Conservation (phyloP, 345 rosid genomes). For the Citrus maxima region DNA sequence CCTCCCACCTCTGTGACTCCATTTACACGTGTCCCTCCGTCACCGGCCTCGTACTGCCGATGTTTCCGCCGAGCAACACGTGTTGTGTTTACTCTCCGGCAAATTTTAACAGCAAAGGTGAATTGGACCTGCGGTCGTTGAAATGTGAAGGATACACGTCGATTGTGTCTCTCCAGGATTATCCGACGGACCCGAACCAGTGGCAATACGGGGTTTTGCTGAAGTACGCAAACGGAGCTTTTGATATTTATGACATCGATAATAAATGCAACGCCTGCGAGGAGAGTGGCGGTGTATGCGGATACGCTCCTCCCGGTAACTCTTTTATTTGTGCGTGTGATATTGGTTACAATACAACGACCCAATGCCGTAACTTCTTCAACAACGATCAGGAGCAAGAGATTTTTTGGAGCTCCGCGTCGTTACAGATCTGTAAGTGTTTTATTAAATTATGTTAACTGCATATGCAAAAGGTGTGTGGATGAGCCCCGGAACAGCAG, state of each 20-base stretch:
- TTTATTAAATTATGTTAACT: background rate
- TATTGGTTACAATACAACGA: constrained; percentile 29
- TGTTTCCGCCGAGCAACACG: constrained; percentile 37
- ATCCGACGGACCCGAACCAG: constrained; percentile 36
- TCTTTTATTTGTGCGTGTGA: constrained; percentile 39
- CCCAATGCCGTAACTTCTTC: constrained; percentile 28
- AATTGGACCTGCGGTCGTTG: constrained; percentile 31
- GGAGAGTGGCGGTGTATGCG: constrained; percentile 41
- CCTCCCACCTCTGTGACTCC: constrained; percentile 40
- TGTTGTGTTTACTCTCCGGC: constrained; percentile 59
- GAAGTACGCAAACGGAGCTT: constrained; percentile 40
- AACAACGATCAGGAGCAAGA: constrained; percentile 10
- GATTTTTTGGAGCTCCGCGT: constrained; percentile 15
- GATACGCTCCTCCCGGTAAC: constrained; percentile 27
- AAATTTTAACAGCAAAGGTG: constrained; percentile 38
- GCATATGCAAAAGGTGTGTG: background rate
- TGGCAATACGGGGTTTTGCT: constrained; percentile 52
- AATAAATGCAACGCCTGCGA: constrained; percentile 43
- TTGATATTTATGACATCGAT: constrained; percentile 35
- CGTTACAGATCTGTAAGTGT: constrained; percentile 21
- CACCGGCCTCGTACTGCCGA: constrained; percentile 29
- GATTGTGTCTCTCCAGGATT: constrained; percentile 28
- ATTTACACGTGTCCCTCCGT: constrained; percentile 47
- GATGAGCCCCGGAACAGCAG: background rate
- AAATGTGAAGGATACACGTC: constrained; percentile 39